Evolutionary conservation across 176 grass and related monocot species (phyloP), one percentile per base, ranked within the genome.

Genomic region (Triticum monococcum): DNA sequence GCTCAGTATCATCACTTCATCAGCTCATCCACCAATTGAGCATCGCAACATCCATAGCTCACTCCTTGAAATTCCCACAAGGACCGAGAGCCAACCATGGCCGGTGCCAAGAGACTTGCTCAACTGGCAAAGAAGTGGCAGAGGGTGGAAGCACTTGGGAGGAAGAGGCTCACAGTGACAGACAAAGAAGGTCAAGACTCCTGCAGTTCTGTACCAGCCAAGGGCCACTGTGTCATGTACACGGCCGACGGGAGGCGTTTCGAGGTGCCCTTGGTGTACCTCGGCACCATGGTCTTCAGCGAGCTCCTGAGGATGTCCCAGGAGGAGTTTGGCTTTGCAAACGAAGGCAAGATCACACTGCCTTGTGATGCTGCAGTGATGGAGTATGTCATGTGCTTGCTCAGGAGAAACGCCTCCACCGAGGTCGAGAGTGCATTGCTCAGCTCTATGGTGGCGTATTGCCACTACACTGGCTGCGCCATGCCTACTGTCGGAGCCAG

Each of bases 391-490:
- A 45, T 45, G 41, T 45, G 41, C 41, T 45, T 45, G 41, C 41
- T 45, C 11, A 45, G 41, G 41, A 45, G 41, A 45, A 45, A 12
- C 11, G 41, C 41, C 41, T 1, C 41, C 11, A 1, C 11, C 41
- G 41, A 45, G 41, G 41, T 96, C 12, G 84, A 88, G 91, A 81
- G 36, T 17, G 81, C 84, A 5, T 68, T 95, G 28, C 63, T 95
- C 1, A 38, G 83, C 70, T 90, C 86, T 18, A 64, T 95, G 63
- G 79, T 74, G 41, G n/a, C 4, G 8, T 3, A 74, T 14, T 84
- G 72, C 70, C 68, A 80, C 63, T 52, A 68, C 36, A 26, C 79
- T 7, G 33, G 31, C 5, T 54, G 24, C 56, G 4, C 41, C 1
- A 24, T 38, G 20, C 72, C 54, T 37, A 32, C 32, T 11, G 26